Evolutionary conservation across 1,284 basidiomycete species (phyloP), one percentile per base, ranked within the genome.

Genomic region (Cryptococcus floricola): DNA sequence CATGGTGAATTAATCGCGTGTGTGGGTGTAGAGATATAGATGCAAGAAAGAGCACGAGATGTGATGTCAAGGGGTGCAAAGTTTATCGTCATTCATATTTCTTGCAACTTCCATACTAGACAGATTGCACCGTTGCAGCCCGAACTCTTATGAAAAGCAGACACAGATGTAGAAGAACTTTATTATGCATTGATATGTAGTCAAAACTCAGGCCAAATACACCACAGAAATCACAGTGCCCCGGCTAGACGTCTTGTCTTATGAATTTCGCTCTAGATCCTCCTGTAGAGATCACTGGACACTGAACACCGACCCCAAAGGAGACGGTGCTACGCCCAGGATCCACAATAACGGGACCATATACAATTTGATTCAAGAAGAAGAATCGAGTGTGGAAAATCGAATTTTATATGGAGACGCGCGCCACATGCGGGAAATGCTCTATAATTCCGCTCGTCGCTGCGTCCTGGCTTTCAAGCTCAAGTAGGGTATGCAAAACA

Each of bases 161-260:
- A 48, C 44, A 23, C 10, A 31, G 28, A 48, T 31, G 39, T n/a
- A 28, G 19, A 28, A 39, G 39, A 23, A 43, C 12, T 50, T 4
- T 23, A 45, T 47, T 43, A 52, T 52, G 39, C 45, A 58, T 58
- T 28, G 14, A 45, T n/a, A 61, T 73, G 63, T 71, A 60, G 69
- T 63, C 70, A 68, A 61, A 61, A 72, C 67, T 68, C 69, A 74
- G 72, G 72, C 70, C 72, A 61, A 59, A 41, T 41, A 48, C 53
- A 60, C 61, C 63, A 65, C 57, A 46, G 31, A 34, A 31, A 44
- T 45, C 37, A 52, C 41, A 57, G 54, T 55, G 61, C 46, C 48
- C 50, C 57, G 63, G 65, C 65, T 63, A 66, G 62, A 64, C 50
- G 62, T 55, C 61, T 56, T 60, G 61, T 63, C 61, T 39, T 28